Conservation (phyloP, 108 stramenopile species). For the Skeletonema grethae region DNA sequence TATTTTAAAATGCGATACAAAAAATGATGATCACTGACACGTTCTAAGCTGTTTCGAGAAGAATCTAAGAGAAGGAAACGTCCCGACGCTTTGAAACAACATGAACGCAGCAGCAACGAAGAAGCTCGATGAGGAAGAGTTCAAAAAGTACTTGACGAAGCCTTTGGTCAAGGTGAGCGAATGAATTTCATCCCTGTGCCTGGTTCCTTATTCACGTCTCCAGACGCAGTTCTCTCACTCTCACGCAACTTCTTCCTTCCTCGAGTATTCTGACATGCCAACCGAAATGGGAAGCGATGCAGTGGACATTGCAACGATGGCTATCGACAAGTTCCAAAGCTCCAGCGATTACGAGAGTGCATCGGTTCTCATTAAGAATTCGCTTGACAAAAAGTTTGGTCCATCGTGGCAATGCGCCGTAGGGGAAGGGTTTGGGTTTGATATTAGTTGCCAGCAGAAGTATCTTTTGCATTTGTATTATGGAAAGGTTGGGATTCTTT, state of each 20-base stretch:
- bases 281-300: constrained; percentile 82
- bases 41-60: no score
- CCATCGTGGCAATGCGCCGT: constrained; percentile 84
- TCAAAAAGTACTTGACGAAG: constrained; percentile 48
- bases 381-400: constrained; percentile 88
- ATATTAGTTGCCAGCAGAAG: constrained; percentile 64
- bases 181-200: not conserved
- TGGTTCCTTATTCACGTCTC: no score
- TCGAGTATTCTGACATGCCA: constrained; percentile 80
- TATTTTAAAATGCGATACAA: no score
- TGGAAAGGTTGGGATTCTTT: constrained; percentile 56
- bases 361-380: constrained; percentile 70
- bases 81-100: not conserved
- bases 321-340: constrained; percentile 77
- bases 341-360: constrained; percentile 76
- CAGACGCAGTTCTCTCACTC: not conserved
- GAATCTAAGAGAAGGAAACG: no score
- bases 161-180: constrained; percentile 52
- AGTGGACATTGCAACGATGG: constrained; percentile 80
- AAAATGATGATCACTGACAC: no score
- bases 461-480: constrained; percentile 67
- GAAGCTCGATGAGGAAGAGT: constrained; percentile 49
- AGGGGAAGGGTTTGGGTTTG: constrained; percentile 74
- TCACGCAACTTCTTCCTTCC: not conserved
- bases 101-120: constrained; percentile 2